Conservation (phyloP, 805 yeast species). For the Ogataea paraovalis region DNA sequence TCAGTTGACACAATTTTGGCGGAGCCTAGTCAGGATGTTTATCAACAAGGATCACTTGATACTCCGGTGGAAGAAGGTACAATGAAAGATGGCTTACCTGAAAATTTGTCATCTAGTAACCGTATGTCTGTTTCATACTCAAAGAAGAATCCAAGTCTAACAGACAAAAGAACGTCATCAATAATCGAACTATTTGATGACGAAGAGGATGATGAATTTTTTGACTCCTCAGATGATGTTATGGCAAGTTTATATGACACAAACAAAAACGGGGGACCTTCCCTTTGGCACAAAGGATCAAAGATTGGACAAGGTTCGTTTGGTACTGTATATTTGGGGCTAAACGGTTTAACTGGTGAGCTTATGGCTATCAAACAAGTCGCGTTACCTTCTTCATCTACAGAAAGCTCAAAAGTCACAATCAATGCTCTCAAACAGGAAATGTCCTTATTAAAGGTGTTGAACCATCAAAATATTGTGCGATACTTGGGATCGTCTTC, state of each 20-base stretch:
- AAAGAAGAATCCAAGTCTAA: background rate
- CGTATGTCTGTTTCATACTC: slow-evolving; percentile 19
- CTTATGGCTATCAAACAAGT: slow-evolving; percentile 97
- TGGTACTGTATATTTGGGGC: slow-evolving; percentile 89
- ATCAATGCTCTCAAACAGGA: slow-evolving; percentile 80
- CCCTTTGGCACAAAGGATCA: slow-evolving; percentile 90
- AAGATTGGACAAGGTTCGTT: slow-evolving; percentile 92
- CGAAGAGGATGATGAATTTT: slow-evolving; percentile 35
- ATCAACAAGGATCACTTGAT: slow-evolving; percentile 1
- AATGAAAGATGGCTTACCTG: too few species aligned
- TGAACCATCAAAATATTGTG: slow-evolving; percentile 90
- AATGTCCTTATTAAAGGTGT: slow-evolving; percentile 67
- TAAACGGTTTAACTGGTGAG: slow-evolving; percentile 90
- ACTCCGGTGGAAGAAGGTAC: background rate
- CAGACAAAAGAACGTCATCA: slow-evolving; percentile 31
- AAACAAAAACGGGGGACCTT: slow-evolving; percentile 48
- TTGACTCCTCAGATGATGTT: slow-evolving; percentile 36
- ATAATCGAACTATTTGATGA: slow-evolving; percentile 44
- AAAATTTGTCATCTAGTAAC: too few species aligned
- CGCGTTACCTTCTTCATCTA: slow-evolving; percentile 46
- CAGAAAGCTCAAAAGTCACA: slow-evolving; percentile 38
- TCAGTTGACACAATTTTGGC: slow-evolving; percentile 45
- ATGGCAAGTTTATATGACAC: slow-evolving; percentile 25
- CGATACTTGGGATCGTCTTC: slow-evolving; percentile 85
- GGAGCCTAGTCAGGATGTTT: slow-evolving; percentile 19